phyloP scores from a whole-genome alignment of 805 yeast genomes.

The Hanseniaspora thailandica region DNA sequence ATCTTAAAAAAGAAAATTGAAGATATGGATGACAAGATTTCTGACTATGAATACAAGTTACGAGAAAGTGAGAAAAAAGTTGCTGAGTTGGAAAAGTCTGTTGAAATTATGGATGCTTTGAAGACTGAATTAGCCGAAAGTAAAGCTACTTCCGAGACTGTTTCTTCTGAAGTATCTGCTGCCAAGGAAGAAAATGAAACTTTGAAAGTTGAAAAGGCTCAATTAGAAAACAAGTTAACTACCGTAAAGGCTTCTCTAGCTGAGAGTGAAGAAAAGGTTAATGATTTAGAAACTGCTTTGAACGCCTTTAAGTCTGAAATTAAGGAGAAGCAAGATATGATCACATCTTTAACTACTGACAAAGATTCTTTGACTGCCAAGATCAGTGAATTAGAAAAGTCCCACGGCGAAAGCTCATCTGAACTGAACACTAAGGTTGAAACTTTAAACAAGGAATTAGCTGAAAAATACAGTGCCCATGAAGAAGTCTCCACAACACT shows the following conservation, averaged over 20 bases:
- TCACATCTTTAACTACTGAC: background rate
- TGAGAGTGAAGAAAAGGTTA: background rate
- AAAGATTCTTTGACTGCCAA: slow-evolving; percentile 13
- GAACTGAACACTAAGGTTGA: slow-evolving; percentile 13
- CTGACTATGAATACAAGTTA: background rate
- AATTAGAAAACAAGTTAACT: background rate
- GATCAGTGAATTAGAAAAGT: slow-evolving; percentile 17
- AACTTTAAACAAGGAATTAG: background rate
- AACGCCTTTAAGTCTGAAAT: background rate
- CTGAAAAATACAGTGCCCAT: background rate
- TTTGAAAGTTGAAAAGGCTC: background rate
- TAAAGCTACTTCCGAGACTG: background rate
- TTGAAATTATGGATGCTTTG: background rate
- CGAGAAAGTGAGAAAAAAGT: slow-evolving; percentile 6
- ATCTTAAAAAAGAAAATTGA: slow-evolving; percentile 26
- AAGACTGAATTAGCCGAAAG: slow-evolving; percentile 17
- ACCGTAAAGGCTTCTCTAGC: background rate
- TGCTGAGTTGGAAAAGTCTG: background rate
- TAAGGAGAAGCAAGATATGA: background rate
- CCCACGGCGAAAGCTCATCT: slow-evolving; percentile 15
- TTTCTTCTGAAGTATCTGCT: background rate
- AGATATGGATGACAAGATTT: slow-evolving; percentile 17
- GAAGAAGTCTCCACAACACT: background rate
- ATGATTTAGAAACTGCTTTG: slow-evolving; percentile 20
- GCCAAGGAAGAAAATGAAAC: background rate